Base-by-base conservation (phyloP, 225 moss, liverwort and hornwort species). In the Antitrichia curtipendula region DNA sequence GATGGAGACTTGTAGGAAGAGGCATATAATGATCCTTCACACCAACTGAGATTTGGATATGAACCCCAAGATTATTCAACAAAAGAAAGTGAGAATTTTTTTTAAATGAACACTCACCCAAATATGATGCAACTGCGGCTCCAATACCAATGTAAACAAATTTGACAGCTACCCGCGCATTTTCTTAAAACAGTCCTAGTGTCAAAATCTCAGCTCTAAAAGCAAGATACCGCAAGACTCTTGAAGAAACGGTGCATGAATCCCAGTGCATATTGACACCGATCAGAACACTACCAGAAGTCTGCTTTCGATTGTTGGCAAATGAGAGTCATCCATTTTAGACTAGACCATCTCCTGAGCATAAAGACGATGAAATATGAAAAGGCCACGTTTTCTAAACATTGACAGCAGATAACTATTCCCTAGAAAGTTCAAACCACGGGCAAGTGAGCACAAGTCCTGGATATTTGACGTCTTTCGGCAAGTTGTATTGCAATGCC, bases 111-210 rank as follows among this genome's bases (percentile, higher is more conserved):
- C 59, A 88, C 86, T 91, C 90, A 94, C 94, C 38, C 73, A 88
- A 85, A 58, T 94, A 94, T 38, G 94, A 92, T 54, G 91, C 91
- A 80, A 91, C 91, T 74, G 91, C 94, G 73, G 94, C 86, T 82
- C 77, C 94, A 52, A 86, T 11, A 86, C 91, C 94, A 11, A 94
- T 82, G 82, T 94, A 94, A 56, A 94, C 84, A 90, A 92, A 92
- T 83, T 91, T 92, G 32, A 94, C 12, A 61, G 94, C 85, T 72
- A 92, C 92, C 94, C 92, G 90, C 90, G 88, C 68, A 86, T 32
- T 54, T 56, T 49, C 71, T 65, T 45, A 58, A 69, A 57, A 57
- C 63, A 71, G 72, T 64, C 10, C n/a, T 59, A 31, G 58, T 29
- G 60, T 87, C 82, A 86, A 80, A 90, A 86, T 38, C 78, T 84